These are phyloP conservation scores for Yamadazyma songkhlaensis DNA, from an alignment of 1,139 yeast species.

Conservation along the genomic window DNA sequence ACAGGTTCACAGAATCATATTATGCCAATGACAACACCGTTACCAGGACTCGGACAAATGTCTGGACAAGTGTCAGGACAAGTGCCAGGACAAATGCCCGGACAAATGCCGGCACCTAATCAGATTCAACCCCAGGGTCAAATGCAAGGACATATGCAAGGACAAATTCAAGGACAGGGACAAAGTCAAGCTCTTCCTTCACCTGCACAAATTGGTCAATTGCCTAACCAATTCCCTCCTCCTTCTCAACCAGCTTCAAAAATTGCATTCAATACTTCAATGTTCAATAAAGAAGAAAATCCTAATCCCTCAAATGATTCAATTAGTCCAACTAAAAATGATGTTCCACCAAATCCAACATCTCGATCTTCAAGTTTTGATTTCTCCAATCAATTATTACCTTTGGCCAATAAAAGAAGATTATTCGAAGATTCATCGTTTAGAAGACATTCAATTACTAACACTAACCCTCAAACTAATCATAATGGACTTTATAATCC, in stretches of 20 bases:
- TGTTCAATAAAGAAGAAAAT: constrained; percentile 25
- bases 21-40: constrained; percentile 2
- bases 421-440: constrained; percentile 25
- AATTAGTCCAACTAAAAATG: constrained; percentile 9
- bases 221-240: constrained; percentile 1
- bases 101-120: not conserved
- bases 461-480: constrained; percentile 11
- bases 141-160: too few species aligned
- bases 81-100: constrained; percentile 3
- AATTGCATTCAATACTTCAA: constrained; percentile 38
- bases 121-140: not conserved
- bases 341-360: not conserved
- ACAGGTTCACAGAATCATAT: not conserved
- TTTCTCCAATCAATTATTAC: constrained; percentile 21
- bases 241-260: constrained; percentile 15
- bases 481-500: constrained; percentile 3
- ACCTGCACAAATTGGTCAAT: constrained; percentile 1
- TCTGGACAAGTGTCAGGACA: constrained; percentile 5
- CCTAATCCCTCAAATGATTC: constrained; percentile 8
- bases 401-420: constrained; percentile 25
- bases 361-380: constrained; percentile 36
- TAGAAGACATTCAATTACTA: constrained; percentile 29
- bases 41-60: not conserved
- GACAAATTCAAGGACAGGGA: constrained; percentile 1
- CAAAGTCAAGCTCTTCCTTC: not conserved